Base-by-base conservation (phyloP, 768 basidiomycete species). In the Rhizopogon vinicolor region DNA sequence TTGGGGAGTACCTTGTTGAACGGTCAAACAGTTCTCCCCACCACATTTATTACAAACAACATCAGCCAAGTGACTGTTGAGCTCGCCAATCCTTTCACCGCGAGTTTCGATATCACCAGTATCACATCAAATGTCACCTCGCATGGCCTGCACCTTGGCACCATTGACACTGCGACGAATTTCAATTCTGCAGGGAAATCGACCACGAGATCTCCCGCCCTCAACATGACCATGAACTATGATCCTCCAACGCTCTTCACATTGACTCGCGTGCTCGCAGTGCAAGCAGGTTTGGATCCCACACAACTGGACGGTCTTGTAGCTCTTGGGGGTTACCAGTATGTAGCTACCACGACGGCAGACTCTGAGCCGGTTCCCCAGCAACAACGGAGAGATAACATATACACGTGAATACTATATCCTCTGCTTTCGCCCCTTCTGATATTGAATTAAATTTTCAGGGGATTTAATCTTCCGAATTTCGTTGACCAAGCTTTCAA, bases 221-320 rank as follows among this genome's bases (percentile, higher is more conserved):
- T 90, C 55, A 70, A 82, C 55, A 69, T 89, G 52, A 70, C 81
- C 61, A 79, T 89, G 79, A 87, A 89, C 64, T 78, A 84, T 58
- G 82, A 88, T 59, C 86, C 86, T 18, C 67, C 80, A 8, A 71
- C 78, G n/a, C 72, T 91, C 39, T 90, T 91, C 66, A 85, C 86
- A 0, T 72, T 90, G 22, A 85, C 86, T 33, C 80, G 86, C n/a
- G 73, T 76, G 5, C 75, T 89, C 10, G 86, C 86, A 3, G 75
- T 84, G 12, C 75, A 84, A 53, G 86, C 86, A 9, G 84, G 85
- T 1, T 64, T 86, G 51, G 73, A 80, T 56, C 78, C 80, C 1
- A 72, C 75, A 5, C 85, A 85, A 28, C 68, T 90, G 59, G 88
- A 91, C 57, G 79, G 75, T 8, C 83, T 91, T 54, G 83, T 90